phyloP scores from a whole-genome alignment of 2,329 filamentous ascomycete genomes.

The Colletotrichum sp. region DNA sequence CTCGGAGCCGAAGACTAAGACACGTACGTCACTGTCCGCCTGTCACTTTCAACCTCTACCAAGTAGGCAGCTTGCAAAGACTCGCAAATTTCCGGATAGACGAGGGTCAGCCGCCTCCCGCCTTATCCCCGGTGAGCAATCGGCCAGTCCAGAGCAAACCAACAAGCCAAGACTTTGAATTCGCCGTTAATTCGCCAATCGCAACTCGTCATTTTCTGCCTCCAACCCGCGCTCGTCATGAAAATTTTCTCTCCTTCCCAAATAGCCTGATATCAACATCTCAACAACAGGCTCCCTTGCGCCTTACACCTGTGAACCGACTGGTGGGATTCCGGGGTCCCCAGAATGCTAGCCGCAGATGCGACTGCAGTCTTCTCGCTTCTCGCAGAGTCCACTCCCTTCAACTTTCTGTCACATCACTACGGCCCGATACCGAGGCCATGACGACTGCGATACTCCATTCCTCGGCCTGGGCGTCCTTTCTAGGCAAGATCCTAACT shows the following conservation, averaged over 20 bases:
- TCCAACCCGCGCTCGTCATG: not conserved
- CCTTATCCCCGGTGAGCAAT: not conserved
- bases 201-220: not conserved
- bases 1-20: not conserved
- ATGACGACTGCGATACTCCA: not conserved
- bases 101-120: not conserved
- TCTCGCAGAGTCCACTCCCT: not conserved
- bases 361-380: not conserved
- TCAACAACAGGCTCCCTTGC: not conserved
- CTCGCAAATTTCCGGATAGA: not conserved
- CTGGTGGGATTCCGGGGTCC: conserved; percentile 16
- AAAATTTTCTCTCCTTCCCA: not conserved
- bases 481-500: not conserved
- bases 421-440: not conserved
- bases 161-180: not conserved
- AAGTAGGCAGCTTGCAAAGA: not conserved
- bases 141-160: not conserved
- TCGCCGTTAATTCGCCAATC: not conserved
- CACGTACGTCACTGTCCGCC: not conserved
- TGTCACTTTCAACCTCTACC: not conserved
- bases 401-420: not conserved
- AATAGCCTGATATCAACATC: conserved; percentile 13
- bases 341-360: conserved; percentile 11
- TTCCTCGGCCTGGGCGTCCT: not conserved
- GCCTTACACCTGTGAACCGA: not conserved